A percentile compares a stretch with the other conserved stretches of the same genome.
phyloP scores from a whole-genome alignment of 1,139 yeast genomes.

The Spencermartinsiella ligniputridi region DNA sequence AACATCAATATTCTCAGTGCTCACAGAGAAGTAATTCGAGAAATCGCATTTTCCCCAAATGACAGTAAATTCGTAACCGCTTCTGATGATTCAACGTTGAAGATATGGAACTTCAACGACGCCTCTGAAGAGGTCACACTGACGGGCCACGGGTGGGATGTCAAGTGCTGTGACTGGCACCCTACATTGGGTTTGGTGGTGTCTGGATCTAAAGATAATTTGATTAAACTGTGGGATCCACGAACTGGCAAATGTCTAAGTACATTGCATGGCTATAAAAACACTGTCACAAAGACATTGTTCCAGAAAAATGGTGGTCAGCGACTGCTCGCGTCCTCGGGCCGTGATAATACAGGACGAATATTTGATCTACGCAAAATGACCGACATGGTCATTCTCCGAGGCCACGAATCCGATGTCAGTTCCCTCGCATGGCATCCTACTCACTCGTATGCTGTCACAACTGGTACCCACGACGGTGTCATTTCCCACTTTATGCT shows the following conservation, averaged over 20 bases:
- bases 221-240: conserved; percentile 95
- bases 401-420: conserved; percentile 81
- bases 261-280: conserved; percentile 88
- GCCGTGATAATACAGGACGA: conserved; percentile 84
- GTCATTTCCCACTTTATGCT: conserved; percentile 73
- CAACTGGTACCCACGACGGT: conserved; percentile 90
- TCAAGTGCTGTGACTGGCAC: conserved; percentile 97
- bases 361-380: conserved; percentile 81
- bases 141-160: conserved; percentile 98
- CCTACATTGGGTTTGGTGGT: conserved; percentile 67
- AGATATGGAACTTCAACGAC: conserved; percentile 91
- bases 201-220: conserved; percentile 82
- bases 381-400: conserved; percentile 68
- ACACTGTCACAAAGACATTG: conserved; percentile 77
- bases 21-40: conserved; percentile 81
- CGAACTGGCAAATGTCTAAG: conserved; percentile 72
- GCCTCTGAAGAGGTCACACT: conserved; percentile 79
- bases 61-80: conserved; percentile 89
- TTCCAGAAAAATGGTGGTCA: conserved; percentile 68
- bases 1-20: conserved; percentile 78
- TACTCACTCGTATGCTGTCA: conserved; percentile 67
- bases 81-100: conserved; percentile 84
- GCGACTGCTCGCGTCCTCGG: conserved; percentile 75
- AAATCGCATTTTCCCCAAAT: conserved; percentile 82
- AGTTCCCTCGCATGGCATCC: conserved; percentile 94